These are phyloP conservation scores for Lachancea thermotolerans DNA, from an alignment of 805 yeast genomes.

Conservation along the genomic window DNA sequence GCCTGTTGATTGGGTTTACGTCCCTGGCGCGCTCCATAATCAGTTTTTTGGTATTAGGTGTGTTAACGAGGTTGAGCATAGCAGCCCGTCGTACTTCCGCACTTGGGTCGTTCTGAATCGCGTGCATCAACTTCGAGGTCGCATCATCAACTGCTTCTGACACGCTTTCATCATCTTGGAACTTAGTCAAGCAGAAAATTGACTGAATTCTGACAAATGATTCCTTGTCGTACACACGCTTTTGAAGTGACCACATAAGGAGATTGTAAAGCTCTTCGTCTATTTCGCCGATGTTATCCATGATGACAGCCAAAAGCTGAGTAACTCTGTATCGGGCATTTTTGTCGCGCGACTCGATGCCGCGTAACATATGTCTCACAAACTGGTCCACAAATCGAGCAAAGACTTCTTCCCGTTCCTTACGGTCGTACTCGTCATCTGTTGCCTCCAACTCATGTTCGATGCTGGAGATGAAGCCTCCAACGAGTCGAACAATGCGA, in stretches of 20 bases:
- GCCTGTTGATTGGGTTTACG: slow-evolving; percentile 60
- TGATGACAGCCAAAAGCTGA: slow-evolving; percentile 63
- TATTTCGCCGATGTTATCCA: slow-evolving; percentile 67
- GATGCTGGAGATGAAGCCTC: slow-evolving; percentile 49
- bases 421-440: slow-evolving; percentile 27
- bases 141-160: slow-evolving; percentile 40
- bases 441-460: slow-evolving; percentile 23
- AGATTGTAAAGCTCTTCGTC: slow-evolving; percentile 64
- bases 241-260: slow-evolving; percentile 51
- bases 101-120: slow-evolving; percentile 69
- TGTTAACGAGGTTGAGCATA: slow-evolving; percentile 58
- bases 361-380: slow-evolving; percentile 64
- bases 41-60: slow-evolving; percentile 44
- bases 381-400: slow-evolving; percentile 52
- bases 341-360: slow-evolving; percentile 69
- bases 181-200: slow-evolving; percentile 65
- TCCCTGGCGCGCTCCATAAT: slow-evolving; percentile 82
- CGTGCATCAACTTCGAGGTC: slow-evolving; percentile 39
- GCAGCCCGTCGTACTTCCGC: slow-evolving; percentile 89
- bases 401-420: slow-evolving; percentile 39
- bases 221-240: slow-evolving; percentile 70
- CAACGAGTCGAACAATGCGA: slow-evolving; percentile 61
- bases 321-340: slow-evolving; percentile 75
- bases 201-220: slow-evolving; percentile 78
- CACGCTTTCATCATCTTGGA: slow-evolving; percentile 49